These are phyloP conservation scores for Hapsidospora chrysogenum DNA, from an alignment of 495 filamentous ascomycete genomes.

Conservation along the genomic window DNA sequence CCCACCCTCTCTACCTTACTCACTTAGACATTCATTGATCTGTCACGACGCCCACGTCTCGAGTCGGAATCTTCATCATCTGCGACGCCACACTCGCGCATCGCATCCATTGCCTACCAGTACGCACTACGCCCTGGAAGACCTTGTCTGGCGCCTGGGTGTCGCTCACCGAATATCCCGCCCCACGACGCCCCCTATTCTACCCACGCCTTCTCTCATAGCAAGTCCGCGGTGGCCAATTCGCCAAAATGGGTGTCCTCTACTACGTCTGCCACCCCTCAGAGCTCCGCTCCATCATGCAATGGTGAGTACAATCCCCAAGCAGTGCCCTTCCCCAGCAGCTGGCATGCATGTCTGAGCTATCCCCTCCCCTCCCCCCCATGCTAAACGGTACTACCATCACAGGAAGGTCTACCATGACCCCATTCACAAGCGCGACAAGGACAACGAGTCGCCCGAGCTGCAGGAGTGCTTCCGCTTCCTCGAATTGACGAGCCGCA, in stretches of 20 bases:
- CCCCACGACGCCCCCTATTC: not conserved
- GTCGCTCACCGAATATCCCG: too few species aligned
- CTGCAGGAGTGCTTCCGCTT: slow-evolving; percentile 71
- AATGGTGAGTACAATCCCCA: slow-evolving; percentile 79
- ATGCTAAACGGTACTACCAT: too few species aligned
- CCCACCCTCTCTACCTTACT: too few species aligned
- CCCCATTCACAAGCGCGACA: slow-evolving; percentile 70
- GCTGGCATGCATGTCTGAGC: too few species aligned
- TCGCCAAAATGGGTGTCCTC: slow-evolving; percentile 31
- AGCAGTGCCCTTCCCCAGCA: too few species aligned
- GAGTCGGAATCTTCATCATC: not conserved
- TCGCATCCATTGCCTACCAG: not conserved
- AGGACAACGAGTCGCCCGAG: slow-evolving; percentile 52
- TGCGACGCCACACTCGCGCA: not conserved
- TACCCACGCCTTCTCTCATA: slow-evolving; percentile 9
- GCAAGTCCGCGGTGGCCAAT: too few species aligned
- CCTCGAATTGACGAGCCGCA: slow-evolving; percentile 77
- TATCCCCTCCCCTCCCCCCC: not conserved
- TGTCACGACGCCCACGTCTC: too few species aligned
- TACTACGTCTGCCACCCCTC: slow-evolving; percentile 67
- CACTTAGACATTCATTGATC: too few species aligned
- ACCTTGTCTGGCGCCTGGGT: too few species aligned
- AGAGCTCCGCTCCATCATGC: slow-evolving; percentile 70
- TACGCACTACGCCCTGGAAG: not conserved
- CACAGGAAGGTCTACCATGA: slow-evolving; percentile 92